These are phyloP conservation scores for Ogataea dorogensis DNA, from an alignment of 805 yeast genomes.

Conservation along the genomic window DNA sequence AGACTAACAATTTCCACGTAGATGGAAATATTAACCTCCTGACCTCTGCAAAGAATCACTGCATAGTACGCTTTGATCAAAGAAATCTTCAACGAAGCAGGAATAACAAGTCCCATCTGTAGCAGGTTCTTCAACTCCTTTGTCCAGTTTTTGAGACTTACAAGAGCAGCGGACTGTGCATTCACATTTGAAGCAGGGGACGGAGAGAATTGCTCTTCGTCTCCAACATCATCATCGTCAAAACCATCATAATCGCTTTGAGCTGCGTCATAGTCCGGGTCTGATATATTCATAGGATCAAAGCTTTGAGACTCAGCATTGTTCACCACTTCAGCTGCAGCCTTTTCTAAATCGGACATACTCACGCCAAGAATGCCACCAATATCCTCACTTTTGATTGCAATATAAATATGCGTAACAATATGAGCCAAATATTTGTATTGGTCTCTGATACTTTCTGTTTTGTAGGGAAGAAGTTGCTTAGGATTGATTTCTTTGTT, in stretches of 20 bases:
- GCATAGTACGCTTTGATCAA: conserved; percentile 71
- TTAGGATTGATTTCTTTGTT: conserved; percentile 25
- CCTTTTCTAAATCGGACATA: conserved; percentile 60
- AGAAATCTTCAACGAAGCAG: conserved; percentile 57
- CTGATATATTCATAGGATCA: conserved; percentile 38
- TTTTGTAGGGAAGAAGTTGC: conserved; percentile 61
- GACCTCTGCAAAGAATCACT: conserved; percentile 71
- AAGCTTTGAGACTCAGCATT: neutral
- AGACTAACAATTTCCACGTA: conserved; percentile 61
- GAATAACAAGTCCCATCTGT: conserved; percentile 76
- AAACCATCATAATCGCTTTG: conserved; percentile 35
- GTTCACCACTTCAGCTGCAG: conserved; percentile 19
- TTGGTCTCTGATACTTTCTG: conserved; percentile 66
- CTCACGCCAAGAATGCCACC: conserved; percentile 67
- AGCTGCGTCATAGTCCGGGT: conserved; percentile 47
- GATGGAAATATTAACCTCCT: conserved; percentile 54
- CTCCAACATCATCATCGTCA: conserved; percentile 35
- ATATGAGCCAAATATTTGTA: conserved; percentile 76
- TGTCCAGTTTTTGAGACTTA: conserved; percentile 81
- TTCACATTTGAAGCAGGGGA: conserved; percentile 59
- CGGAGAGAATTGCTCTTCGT: conserved; percentile 38
- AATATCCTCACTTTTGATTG: conserved; percentile 70
- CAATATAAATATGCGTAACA: conserved; percentile 74
- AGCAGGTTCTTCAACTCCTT: conserved; percentile 78
- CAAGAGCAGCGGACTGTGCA: conserved; percentile 68